phyloP scores from a whole-genome alignment of 148 eudicot genomes.

The Euryodendron excelsum region DNA sequence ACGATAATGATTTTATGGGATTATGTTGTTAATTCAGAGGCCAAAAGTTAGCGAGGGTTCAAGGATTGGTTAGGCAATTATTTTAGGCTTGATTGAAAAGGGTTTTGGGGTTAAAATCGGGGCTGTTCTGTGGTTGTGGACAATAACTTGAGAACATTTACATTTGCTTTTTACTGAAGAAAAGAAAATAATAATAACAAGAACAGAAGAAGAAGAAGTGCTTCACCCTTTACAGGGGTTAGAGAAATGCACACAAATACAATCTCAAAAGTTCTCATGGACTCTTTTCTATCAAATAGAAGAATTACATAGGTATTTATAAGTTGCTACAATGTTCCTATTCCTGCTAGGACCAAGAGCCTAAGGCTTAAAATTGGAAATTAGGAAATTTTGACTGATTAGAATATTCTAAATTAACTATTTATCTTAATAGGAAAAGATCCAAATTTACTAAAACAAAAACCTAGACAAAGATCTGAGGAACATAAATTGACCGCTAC shows the following conservation, averaged over 20 bases:
- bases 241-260: not conserved
- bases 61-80: too few species aligned
- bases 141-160: not conserved
- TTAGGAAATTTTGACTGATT: not conserved
- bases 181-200: too few species aligned
- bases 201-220: too few species aligned
- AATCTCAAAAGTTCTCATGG: not conserved
- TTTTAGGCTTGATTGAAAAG: too few species aligned
- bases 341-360: too few species aligned
- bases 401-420: not conserved
- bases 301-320: not conserved
- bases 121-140: too few species aligned
- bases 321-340: not conserved
- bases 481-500: not conserved
- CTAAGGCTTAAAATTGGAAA: not conserved
- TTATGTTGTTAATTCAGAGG: not conserved
- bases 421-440: too few species aligned
- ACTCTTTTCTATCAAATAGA: not conserved
- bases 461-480: not conserved
- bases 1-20: not conserved
- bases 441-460: not conserved
- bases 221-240: not conserved
- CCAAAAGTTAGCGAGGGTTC: not conserved
- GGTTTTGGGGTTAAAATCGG: not conserved
- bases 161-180: not conserved